These are phyloP conservation scores for Ehretia macrophylla DNA, from an alignment of 257 asterid genomes.

Conservation along the genomic window DNA sequence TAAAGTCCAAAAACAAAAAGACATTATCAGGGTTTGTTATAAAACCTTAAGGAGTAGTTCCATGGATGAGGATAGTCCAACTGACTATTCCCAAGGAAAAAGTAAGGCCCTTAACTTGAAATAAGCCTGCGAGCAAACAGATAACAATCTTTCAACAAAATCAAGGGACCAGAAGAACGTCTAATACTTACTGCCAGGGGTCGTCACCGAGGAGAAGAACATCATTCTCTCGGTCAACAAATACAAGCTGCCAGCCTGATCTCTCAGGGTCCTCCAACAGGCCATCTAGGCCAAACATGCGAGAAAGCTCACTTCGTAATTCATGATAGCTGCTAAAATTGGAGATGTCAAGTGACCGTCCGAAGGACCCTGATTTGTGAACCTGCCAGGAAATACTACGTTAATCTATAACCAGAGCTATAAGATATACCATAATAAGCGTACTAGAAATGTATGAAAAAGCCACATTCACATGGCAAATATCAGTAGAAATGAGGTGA, in stretches of 20 bases:
- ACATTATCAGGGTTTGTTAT: too few relatives aligned
- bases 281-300: conserved; percentile 90
- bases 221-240: conserved; percentile 95
- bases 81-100: too few relatives aligned
- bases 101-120: too few relatives aligned
- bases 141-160: too few relatives aligned
- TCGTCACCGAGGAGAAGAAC: conserved; percentile 98
- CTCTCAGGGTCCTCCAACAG: conserved; percentile 95
- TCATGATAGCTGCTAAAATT: conserved; percentile 88
- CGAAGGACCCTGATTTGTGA: conserved; percentile 89
- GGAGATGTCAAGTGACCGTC: conserved; percentile 89
- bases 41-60: too few relatives aligned
- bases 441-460: neutral
- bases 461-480: neutral
- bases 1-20: too few relatives aligned
- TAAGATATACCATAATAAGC: neutral
- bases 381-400: conserved; percentile 45
- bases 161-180: neutral
- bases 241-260: conserved; percentile 99
- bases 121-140: too few relatives aligned
- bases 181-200: conserved; percentile 89
- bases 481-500: too few relatives aligned
- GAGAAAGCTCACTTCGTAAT: conserved; percentile 90
- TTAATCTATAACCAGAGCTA: neutral
- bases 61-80: too few relatives aligned